Evolutionary conservation across 495 filamentous ascomycete genomes (phyloP).

Genomic region (Podospora comata): DNA sequence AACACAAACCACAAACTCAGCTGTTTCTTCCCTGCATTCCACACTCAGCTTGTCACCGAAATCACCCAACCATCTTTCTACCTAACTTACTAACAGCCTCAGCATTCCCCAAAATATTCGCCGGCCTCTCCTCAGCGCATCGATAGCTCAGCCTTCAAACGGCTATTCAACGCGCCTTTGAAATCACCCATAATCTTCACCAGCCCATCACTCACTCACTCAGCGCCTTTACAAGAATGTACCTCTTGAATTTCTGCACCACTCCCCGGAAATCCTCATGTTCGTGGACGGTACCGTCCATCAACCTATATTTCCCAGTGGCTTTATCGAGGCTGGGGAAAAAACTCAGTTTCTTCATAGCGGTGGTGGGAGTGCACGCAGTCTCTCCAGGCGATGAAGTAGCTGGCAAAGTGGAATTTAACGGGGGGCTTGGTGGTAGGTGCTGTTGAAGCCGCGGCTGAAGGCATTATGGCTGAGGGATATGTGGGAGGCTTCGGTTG

Average conservation of each 20-base stretch:
- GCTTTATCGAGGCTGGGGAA: constrained; percentile 33
- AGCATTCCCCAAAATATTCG: constrained; percentile 12
- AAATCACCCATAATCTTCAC: constrained; percentile 36
- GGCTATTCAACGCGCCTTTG: constrained; percentile 32
- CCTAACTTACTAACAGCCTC: constrained; percentile 15
- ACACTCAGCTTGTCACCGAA: not conserved
- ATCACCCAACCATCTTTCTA: too few relatives aligned
- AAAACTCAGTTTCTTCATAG: constrained; percentile 33
- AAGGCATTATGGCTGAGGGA: constrained; percentile 29
- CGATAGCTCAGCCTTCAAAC: constrained; percentile 39
- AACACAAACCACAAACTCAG: constrained; percentile 5
- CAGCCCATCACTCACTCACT: constrained; percentile 26
- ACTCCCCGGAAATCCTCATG: constrained; percentile 31
- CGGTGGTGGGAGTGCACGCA: constrained; percentile 34
- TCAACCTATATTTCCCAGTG: constrained; percentile 28
- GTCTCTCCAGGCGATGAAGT: constrained; percentile 32
- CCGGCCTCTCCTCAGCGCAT: constrained; percentile 21
- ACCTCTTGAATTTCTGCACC: constrained; percentile 31
- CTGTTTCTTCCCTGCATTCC: constrained; percentile 12
- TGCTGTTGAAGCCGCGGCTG: constrained; percentile 32
- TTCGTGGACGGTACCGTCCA: constrained; percentile 30
- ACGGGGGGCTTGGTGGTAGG: constrained; percentile 32
- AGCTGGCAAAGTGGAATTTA: constrained; percentile 36
- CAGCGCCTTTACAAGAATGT: constrained; percentile 23
- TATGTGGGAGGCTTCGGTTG: constrained; percentile 24